phyloP scores from a whole-genome alignment of 2,329 filamentous ascomycete genomes.

The Hypoxylon sp. region DNA sequence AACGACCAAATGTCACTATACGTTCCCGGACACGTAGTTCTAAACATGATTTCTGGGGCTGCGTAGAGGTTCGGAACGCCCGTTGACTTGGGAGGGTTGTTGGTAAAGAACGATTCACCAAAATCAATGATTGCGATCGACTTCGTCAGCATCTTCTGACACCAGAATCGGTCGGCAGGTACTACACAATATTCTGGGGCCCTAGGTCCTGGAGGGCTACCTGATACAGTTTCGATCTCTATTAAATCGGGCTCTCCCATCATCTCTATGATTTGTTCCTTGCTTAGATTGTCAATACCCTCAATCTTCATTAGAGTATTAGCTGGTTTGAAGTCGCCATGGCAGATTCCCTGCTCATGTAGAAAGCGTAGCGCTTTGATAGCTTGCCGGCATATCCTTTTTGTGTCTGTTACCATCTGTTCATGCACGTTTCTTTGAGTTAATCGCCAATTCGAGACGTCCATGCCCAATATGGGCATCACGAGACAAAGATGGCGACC shows the following conservation, averaged over 20 bases:
- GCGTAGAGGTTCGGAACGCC: conserved; percentile 28
- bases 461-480: conserved; percentile 25
- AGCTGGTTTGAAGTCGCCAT: conserved; percentile 32
- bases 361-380: conserved; percentile 24
- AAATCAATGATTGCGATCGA: conserved; percentile 38
- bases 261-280: conserved; percentile 16
- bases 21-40: neutral
- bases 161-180: conserved; percentile 6
- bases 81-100: conserved; percentile 7
- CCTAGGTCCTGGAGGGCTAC: neutral
- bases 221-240: conserved; percentile 20
- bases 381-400: conserved; percentile 27
- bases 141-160: neutral
- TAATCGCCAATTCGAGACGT: conserved; percentile 22
- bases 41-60: conserved; percentile 32
- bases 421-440: neutral
- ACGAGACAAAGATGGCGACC: conserved; percentile 42
- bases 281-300: conserved; percentile 27
- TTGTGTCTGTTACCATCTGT: neutral
- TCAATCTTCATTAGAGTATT: conserved; percentile 38
- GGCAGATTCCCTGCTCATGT: conserved; percentile 33
- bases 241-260: conserved; percentile 17
- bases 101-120: conserved; percentile 32
- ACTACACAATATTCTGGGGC: conserved; percentile 31
- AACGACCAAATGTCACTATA: conserved; percentile 39